Base-by-base conservation (phyloP, 768 basidiomycete genomes). In the Macrolepiota fuliginosa region DNA sequence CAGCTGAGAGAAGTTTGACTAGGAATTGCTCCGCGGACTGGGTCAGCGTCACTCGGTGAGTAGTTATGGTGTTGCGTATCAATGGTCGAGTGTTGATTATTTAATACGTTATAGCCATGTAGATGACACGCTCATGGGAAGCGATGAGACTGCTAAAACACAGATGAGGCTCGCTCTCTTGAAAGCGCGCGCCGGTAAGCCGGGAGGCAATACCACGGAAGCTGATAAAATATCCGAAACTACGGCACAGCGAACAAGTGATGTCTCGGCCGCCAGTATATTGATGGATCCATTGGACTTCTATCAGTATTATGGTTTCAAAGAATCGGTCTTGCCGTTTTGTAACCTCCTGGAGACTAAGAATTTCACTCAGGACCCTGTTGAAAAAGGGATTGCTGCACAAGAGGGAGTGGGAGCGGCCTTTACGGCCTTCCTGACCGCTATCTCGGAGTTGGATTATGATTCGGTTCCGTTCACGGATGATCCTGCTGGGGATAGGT, bases 21-120 rank as follows among this genome's bases (percentile, higher is more conserved):
- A 72, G 80, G 17, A 83, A 83, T 64, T 83, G 81, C 62, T 82
- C 80, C 4, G 79, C 80, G 1, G 81, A 83, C 71, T 83, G 81
- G 81, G 77, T 80, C 54, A 77, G 78, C 3, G 77, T 82, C 10
- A 82, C 81, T 36, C 59, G 59, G 59, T 61, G 32, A 24, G 52
- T 17, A n/a, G n/a, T 32, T 32, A 32, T 32, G 7, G 13, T 49
- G 12, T 27, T 27, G 22, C 9, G 24, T 27, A 17, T 27, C 24
- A 37, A 12, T 22, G 36, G 32, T 22, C 24, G 19, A 25, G 29
- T 1, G 5, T 37, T 15, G 15, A 46, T 39, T 50, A 11, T 15
- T 13, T 17, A 22, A 17, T 36, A 24, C 7, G 12, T 12, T 45
- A 22, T 25, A 74, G 71, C 63, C 72, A 73, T 61, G 77, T 79